Conservation (phyloP, 2,329 filamentous ascomycete species). For the Myriosclerotinia scirpicola region DNA sequence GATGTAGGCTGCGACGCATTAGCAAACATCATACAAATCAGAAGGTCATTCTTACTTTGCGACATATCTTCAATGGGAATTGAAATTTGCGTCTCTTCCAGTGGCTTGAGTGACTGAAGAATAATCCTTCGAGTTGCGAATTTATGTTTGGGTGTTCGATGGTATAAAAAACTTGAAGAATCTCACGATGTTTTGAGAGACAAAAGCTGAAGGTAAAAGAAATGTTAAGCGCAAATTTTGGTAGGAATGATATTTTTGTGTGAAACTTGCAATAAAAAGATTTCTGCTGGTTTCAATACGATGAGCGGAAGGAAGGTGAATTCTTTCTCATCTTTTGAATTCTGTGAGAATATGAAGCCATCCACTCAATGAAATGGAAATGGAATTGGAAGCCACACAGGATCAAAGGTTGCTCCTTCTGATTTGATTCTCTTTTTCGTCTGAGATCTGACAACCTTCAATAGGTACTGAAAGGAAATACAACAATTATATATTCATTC, state of each 20-base stretch:
- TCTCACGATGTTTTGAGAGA: neutral
- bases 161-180: neutral
- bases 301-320: neutral
- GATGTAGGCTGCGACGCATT: neutral
- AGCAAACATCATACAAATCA: neutral
- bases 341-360: neutral
- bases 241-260: neutral
- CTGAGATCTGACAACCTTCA: fast-evolving
- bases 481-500: too few relatives aligned
- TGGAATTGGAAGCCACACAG: neutral
- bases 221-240: neutral
- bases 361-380: neutral
- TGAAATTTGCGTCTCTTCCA: fast-evolving
- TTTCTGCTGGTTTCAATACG: too few relatives aligned
- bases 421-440: neutral
- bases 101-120: neutral
- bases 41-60: neutral
- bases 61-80: neutral
- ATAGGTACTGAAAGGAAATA: neutral
- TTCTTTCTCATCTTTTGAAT: neutral
- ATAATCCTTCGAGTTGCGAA: neutral
- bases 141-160: neutral
- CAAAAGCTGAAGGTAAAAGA: neutral
- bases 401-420: neutral
- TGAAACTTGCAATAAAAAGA: fast-evolving